phyloP scores from a whole-genome alignment of 2,329 filamentous ascomycete genomes.

The Bimuria novae-zelandiae region DNA sequence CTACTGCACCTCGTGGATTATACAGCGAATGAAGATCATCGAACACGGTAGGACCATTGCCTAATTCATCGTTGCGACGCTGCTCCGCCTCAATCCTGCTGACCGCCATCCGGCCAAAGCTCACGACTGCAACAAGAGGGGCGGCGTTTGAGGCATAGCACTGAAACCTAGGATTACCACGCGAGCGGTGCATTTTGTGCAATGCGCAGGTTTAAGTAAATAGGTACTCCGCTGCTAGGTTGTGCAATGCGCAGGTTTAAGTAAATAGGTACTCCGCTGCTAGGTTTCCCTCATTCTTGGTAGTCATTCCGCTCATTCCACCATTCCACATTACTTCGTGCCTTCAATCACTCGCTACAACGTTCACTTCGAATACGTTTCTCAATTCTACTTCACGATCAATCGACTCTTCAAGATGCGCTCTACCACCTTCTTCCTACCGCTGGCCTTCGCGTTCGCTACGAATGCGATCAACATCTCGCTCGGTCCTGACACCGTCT shows the following conservation, averaged over 20 bases:
- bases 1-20: neutral
- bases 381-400: neutral
- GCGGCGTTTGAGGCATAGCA: neutral
- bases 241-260: neutral
- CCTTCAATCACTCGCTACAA: neutral
- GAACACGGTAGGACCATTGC: neutral
- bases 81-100: neutral
- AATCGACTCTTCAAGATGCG: neutral
- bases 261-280: neutral
- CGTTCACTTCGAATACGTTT: neutral
- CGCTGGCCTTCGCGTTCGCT: neutral
- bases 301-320: neutral
- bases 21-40: conserved; percentile 1
- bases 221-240: too few relatives aligned
- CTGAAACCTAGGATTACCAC: neutral
- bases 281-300: neutral
- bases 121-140: neutral
- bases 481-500: conserved; percentile 3
- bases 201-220: neutral
- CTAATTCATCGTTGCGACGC: neutral
- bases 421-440: neutral
- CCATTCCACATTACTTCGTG: neutral
- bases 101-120: conserved; percentile 1
- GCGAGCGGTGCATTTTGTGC: neutral
- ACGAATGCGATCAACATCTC: neutral